Evolutionary conservation across 306 rosid genomes (phyloP).

Genomic region (apple (Malus domestica)): DNA sequence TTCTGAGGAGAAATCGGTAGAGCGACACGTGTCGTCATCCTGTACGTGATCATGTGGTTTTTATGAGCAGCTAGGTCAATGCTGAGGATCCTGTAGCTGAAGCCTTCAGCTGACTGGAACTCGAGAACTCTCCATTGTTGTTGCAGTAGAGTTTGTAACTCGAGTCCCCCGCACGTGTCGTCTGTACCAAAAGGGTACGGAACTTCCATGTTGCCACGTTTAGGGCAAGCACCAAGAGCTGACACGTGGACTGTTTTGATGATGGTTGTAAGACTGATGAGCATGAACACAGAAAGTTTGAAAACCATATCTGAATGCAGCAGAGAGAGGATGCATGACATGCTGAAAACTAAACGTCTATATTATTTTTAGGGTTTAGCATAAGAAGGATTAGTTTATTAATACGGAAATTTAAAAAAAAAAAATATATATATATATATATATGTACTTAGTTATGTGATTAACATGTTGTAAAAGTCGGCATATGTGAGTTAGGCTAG

Average conservation of each 20-base stretch:
- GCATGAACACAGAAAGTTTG: slow-evolving; percentile 24
- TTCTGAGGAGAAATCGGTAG: slow-evolving; percentile 49
- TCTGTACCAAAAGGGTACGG: slow-evolving; percentile 79
- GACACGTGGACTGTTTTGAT: slow-evolving; percentile 15
- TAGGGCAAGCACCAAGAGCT: slow-evolving; percentile 35
- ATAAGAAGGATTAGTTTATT: not conserved
- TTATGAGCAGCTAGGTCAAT: slow-evolving; percentile 33
- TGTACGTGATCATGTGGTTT: slow-evolving; percentile 32
- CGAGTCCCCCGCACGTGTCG: slow-evolving; percentile 49
- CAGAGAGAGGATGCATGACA: slow-evolving; percentile 8
- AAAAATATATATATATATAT: no score
- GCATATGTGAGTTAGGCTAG: no score
- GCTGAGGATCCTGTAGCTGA: slow-evolving; percentile 57
- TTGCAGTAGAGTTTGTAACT: slow-evolving; percentile 61
- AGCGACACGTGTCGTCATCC: slow-evolving; percentile 32
- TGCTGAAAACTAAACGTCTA: slow-evolving; percentile 9
- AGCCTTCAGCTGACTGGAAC: slow-evolving; percentile 53
- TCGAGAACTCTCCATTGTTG: slow-evolving; percentile 33
- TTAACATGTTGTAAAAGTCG: not conserved
- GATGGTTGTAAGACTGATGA: not conserved
- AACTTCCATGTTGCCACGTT: slow-evolving; percentile 53
- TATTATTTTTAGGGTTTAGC: slow-evolving; percentile 26
- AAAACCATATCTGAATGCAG: slow-evolving; percentile 15
- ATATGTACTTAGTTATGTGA: not conserved
- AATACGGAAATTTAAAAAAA: not conserved